Conservation (phyloP, 768 basidiomycete species). For the Amanita fuliginea region DNA sequence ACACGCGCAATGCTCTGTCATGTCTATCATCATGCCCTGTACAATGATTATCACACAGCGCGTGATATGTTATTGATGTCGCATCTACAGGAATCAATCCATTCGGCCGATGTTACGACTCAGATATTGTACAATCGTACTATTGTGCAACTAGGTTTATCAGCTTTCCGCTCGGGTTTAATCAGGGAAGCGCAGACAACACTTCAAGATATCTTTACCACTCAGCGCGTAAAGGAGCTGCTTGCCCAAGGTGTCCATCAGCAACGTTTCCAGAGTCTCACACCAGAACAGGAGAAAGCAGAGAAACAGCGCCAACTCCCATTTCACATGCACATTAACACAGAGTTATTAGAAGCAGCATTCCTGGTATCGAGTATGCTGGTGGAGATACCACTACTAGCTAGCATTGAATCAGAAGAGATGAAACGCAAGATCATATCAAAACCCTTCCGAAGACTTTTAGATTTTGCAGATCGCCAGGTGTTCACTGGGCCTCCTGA, state of each 20-base stretch:
- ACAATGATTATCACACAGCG: slow-evolving; percentile 93
- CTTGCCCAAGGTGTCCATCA: slow-evolving; percentile 95
- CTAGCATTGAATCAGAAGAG: slow-evolving; percentile 91
- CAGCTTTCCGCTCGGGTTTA: slow-evolving; percentile 90
- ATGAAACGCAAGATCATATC: slow-evolving; percentile 86
- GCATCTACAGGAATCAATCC: slow-evolving; percentile 93
- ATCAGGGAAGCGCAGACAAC: slow-evolving; percentile 92
- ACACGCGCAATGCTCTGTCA: slow-evolving; percentile 97
- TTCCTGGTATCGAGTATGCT: slow-evolving; percentile 99
- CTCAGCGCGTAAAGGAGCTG: slow-evolving; percentile 94
- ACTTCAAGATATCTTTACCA: slow-evolving; percentile 91
- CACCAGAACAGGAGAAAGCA: slow-evolving; percentile 93
- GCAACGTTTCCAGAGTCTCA: slow-evolving; percentile 76
- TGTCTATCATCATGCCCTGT: slow-evolving; percentile 93
- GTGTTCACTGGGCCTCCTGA: slow-evolving; percentile 98
- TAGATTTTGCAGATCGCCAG: slow-evolving; percentile 96
- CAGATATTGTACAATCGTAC: slow-evolving; percentile 98
- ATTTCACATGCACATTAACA: slow-evolving; percentile 99
- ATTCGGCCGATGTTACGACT: slow-evolving; percentile 91
- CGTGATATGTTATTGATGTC: slow-evolving; percentile 99
- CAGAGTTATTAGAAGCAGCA: slow-evolving; percentile 92
- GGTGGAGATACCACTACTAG: slow-evolving; percentile 90
- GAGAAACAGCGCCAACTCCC: slow-evolving; percentile 94
- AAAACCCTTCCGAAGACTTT: slow-evolving; percentile 90
- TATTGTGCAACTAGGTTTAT: slow-evolving; percentile 92